Base-by-base conservation (phyloP, 192 early-diverging fungal genomes). In the Coemansia umbellata region DNA sequence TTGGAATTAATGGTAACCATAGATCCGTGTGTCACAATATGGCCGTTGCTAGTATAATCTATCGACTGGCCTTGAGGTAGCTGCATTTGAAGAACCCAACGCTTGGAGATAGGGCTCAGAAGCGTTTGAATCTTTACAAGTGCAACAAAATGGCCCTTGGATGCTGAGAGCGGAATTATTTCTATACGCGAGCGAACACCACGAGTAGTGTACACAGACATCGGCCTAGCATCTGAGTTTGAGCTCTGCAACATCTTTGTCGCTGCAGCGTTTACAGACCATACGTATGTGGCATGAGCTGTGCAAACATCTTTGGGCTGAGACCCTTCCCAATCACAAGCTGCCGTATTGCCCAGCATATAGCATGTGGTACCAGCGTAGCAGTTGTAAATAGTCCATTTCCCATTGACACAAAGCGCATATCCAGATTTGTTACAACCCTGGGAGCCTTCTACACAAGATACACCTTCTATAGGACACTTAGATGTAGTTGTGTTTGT, bases 51-150 rank as follows among this genome's bases (percentile, higher is more conserved):
- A 14, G 35, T 39, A 3, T 45, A 15, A 3, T 57, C 53, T 3
- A 63, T 28, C 27, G 54, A 50, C 43, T 71, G 68, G 13, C 56
- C 56, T 11, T 18, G 9, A 0, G 68, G 68, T 52, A 71, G 14
- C 15, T 52, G 45, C 1, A 71, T 30, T 17, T 55, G 24, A 11
- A 71, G 41, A 36, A 42, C 48, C 68, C 68, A 71, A 22, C 43
- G 37, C 8, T 43, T 39, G 2, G 51, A 33, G 31, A 63, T 50
- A 4, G 68, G 60, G 6, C 31, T 19, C 4, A 33, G 6, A 47
- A 71, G 24, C 8, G 68, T 55, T 37, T 59, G 60, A 8, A 71
- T 13, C 27, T 71, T 71, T 14, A 71, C 22, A 8, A 71, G 37
- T 15, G 56, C 68, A 2, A 30, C 41, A 19, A 58, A 71, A 11